phyloP scores from a whole-genome alignment of 257 asterid genomes.

The Nicotiana attenuata region DNA sequence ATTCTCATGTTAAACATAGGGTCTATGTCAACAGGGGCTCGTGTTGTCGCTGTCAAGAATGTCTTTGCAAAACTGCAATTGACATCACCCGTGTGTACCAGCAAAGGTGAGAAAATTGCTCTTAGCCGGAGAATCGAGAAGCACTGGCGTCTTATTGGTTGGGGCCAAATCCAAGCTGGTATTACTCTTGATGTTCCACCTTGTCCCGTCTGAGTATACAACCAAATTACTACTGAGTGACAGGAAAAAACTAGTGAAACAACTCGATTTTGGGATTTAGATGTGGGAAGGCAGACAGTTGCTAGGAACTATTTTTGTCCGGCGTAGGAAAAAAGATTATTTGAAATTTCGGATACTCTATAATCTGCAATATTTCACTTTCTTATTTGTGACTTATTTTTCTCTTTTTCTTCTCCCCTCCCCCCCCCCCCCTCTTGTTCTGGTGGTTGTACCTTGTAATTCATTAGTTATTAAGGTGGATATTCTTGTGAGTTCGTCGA shows the following conservation, averaged over 20 bases:
- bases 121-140: constrained; percentile 89
- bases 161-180: constrained; percentile 98
- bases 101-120: constrained; percentile 89
- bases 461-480: constrained; percentile 12
- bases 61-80: constrained; percentile 88
- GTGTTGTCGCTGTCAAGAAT: constrained; percentile 79
- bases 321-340: constrained; percentile 41
- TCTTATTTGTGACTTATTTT: not conserved
- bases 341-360: constrained; percentile 21
- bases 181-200: constrained; percentile 87
- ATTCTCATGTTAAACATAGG: constrained; percentile 98
- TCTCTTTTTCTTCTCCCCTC: not conserved
- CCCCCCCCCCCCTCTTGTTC: not conserved
- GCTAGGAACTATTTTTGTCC: constrained; percentile 42
- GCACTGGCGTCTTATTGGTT: constrained; percentile 99
- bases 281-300: constrained; percentile 50
- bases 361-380: not conserved
- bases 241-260: not conserved
- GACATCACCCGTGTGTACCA: constrained; percentile 95
- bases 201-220: constrained; percentile 48
- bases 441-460: constrained; percentile 5
- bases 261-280: constrained; percentile 14
- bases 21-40: constrained; percentile 97
- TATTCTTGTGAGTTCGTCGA: not conserved
- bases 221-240: not conserved